Percentiles rank a stretch among this genome's conserved stretches.
These are phyloP conservation scores for Curvularia verruculosa DNA, from an alignment of 2,329 filamentous ascomycete genomes.

Conservation along the genomic window DNA sequence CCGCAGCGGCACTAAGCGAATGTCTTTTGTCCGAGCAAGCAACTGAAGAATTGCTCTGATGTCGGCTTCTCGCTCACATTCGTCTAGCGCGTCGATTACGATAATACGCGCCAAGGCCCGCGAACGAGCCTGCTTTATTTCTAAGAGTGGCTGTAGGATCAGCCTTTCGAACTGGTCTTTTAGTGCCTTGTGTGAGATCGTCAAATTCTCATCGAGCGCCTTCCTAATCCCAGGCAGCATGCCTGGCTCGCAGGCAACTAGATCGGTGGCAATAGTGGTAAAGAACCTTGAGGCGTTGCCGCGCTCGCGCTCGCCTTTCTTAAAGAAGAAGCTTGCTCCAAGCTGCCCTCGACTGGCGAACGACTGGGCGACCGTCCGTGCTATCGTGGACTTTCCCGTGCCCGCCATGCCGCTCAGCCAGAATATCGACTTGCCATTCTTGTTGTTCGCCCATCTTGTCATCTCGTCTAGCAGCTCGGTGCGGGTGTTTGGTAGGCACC, in stretches of 20 bases:
- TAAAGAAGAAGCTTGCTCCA: conserved; percentile 21
- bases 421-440: conserved; percentile 31
- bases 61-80: conserved; percentile 34
- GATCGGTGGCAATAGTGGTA: conserved; percentile 26
- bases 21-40: conserved; percentile 16
- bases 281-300: conserved; percentile 19
- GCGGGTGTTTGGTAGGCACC: conserved; percentile 34
- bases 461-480: conserved; percentile 33
- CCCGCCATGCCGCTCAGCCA: conserved; percentile 27
- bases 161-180: conserved; percentile 15
- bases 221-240: conserved; percentile 20
- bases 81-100: conserved; percentile 41
- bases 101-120: conserved; percentile 3
- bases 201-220: conserved; percentile 16
- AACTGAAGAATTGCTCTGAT: conserved; percentile 29
- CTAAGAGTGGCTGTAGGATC: conserved; percentile 15
- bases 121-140: neutral
- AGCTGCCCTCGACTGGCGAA: conserved; percentile 8
- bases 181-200: conserved; percentile 12
- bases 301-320: conserved; percentile 13
- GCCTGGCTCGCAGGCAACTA: conserved; percentile 15
- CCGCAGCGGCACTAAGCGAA: conserved; percentile 18
- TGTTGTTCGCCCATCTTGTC: conserved; percentile 22
- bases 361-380: conserved; percentile 27
- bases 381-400: conserved; percentile 13